Percentiles rank a stretch among this genome's conserved stretches.
phyloP scores from a whole-genome alignment of 257 asterid species.

The Leptodermis oblonga region DNA sequence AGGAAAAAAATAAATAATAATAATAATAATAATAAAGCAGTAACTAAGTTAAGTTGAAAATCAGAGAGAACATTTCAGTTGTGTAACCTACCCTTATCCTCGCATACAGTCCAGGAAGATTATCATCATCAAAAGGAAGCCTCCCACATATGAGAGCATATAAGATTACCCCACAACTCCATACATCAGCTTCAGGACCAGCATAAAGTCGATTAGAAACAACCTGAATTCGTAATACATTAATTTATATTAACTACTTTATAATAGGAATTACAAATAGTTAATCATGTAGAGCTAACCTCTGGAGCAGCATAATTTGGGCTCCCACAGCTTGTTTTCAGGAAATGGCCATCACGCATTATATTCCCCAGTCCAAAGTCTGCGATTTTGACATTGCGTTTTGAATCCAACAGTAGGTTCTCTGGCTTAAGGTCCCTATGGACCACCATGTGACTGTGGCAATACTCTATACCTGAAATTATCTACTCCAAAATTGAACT shows the following conservation, averaged over 20 bases:
- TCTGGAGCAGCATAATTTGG: constrained; percentile 81
- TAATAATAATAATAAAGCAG: neutral
- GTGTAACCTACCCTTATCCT: constrained; percentile 41
- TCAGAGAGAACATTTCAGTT: neutral
- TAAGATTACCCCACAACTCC: constrained; percentile 74
- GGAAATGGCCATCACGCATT: constrained; percentile 63
- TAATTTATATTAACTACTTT: neutral
- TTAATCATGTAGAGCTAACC: constrained; percentile 29
- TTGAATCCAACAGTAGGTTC: constrained; percentile 56
- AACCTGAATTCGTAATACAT: constrained; percentile 25
- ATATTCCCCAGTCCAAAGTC: constrained; percentile 62
- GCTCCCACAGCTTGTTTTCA: constrained; percentile 61
- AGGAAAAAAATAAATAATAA: neutral
- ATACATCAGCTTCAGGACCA: constrained; percentile 79
- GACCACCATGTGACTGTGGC: constrained; percentile 52
- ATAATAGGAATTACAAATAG: neutral
- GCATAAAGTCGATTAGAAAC: constrained; percentile 47
- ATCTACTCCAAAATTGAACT: constrained; percentile 34
- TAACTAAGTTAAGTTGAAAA: neutral
- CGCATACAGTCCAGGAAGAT: constrained; percentile 36
- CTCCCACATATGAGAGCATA: constrained; percentile 67
- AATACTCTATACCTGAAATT: constrained; percentile 55
- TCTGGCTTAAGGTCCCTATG: constrained; percentile 79
- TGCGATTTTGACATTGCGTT: constrained; percentile 46
- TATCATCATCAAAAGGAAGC: constrained; percentile 68